Base-by-base conservation (phyloP, 257 asterid species). In the Plantago ovata region DNA sequence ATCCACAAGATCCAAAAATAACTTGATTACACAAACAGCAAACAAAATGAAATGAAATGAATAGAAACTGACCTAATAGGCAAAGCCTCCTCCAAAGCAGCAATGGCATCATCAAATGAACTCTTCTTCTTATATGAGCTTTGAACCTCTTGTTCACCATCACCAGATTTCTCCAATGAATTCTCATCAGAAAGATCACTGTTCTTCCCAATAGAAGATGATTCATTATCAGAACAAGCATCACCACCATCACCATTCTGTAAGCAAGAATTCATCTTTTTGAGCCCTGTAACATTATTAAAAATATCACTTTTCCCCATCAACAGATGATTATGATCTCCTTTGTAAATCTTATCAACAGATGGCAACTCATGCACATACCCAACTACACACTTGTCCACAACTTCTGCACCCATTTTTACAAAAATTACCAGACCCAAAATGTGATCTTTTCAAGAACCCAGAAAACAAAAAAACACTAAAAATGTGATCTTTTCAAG, bases 131-230 rank as follows among this genome's bases (percentile, higher is more conserved):
- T 85, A 50, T 72, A 85, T 1, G 80, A 48, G 69, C 96, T 89
- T 64, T 89, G 89, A n/a, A 85, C 91, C 76, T 88, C 96, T 41
- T 82, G 89, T 60, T 54, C 74, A 52, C 74, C 75, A 48, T 69
- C 94, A 1, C 66, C 70, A 32, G 62, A 60, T 69, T 79, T 77
- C 67, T 69, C 95, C 69, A 46, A 47, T 4, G 83, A 76, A 71
- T 64, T 74, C 60, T 74, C 83, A 36, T 74, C 83, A 36, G 95
- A 88, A 40, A 83, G 13, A 83, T 85, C 95, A 55, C 95, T 89
- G 57, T 89, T 80, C 56, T 83, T 80, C 38, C 96, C 96, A 9
- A 89, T 85, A 0, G 96, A 89, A 19, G 96, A 84, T 13, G 95
- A 84, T 11, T 94, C 73, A 46, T 75, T 75, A 59, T 70, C 75